Evolutionary conservation across 2,329 filamentous ascomycete genomes (phyloP).

Genomic region (Tolypocladium tropicale): DNA sequence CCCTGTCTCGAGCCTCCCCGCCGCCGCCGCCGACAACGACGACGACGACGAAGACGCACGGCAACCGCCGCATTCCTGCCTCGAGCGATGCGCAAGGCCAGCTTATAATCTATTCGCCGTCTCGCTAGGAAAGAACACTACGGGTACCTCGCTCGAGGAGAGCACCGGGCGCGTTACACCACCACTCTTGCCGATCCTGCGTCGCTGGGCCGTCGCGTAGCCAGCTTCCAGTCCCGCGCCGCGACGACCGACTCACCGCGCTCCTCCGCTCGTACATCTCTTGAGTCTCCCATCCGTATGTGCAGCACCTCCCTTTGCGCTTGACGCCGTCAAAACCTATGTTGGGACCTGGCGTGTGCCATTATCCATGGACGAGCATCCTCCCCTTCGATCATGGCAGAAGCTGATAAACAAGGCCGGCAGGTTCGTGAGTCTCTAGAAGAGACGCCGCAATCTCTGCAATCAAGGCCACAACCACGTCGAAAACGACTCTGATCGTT

Average conservation of each 20-base stretch:
- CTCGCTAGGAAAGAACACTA: not conserved
- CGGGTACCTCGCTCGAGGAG: no score
- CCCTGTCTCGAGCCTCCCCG: not conserved
- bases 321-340: not conserved
- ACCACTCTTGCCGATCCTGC: not conserved
- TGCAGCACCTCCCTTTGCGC: not conserved
- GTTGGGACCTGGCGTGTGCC: not conserved
- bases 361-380: not conserved
- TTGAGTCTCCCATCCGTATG: not conserved
- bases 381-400: constrained; percentile 6
- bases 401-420: constrained; percentile 21
- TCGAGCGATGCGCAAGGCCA: not conserved
- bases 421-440: constrained; percentile 9
- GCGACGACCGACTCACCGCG: not conserved
- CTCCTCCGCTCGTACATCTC: not conserved
- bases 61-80: not conserved
- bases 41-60: not conserved
- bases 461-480: constrained; percentile 8
- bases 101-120: not conserved
- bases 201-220: not conserved
- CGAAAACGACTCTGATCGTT: constrained; percentile 7
- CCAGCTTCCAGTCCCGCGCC: not conserved
- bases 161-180: not conserved
- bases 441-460: constrained; percentile 1
- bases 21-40: no score